Conservation (phyloP, 2,329 filamentous ascomycete genomes). For the Furcasterigmium furcatum region DNA sequence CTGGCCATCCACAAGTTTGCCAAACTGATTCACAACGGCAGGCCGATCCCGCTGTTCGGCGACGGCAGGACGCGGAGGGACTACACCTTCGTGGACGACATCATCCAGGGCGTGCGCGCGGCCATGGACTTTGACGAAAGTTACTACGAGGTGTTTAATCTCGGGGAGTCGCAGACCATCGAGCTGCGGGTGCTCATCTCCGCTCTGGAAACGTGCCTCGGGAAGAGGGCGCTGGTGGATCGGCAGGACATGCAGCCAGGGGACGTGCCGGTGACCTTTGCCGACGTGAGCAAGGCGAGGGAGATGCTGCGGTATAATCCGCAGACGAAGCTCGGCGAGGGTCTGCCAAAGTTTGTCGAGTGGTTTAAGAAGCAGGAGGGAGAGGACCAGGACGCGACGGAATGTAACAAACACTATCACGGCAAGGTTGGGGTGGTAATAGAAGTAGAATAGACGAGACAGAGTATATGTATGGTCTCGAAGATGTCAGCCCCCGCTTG, state of each 20-base stretch:
- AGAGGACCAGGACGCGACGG: not conserved
- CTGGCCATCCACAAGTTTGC: constrained; percentile 19
- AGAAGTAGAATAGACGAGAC: not conserved
- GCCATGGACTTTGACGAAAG: constrained; percentile 14
- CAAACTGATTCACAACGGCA: constrained; percentile 15
- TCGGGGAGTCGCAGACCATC: constrained; percentile 17
- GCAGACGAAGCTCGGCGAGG: constrained; percentile 12
- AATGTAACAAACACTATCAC: not conserved
- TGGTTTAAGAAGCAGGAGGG: constrained; percentile 12
- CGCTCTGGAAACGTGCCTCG: constrained; percentile 15
- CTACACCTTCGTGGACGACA: constrained; percentile 19
- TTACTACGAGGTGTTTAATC: constrained; percentile 17
- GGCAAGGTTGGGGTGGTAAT: not conserved
- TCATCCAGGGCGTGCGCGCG: constrained; percentile 15
- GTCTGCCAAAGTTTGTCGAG: constrained; percentile 15
- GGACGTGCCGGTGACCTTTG: constrained; percentile 17
- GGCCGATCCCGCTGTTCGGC: constrained; percentile 18
- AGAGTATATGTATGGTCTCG: not conserved
- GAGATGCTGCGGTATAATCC: constrained; percentile 15
- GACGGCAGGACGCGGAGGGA: constrained; percentile 18
- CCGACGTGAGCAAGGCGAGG: constrained; percentile 16
- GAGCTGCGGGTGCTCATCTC: constrained; percentile 14
- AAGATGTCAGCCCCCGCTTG: not conserved
- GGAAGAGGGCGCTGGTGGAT: constrained; percentile 13
- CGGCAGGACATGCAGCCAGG: constrained; percentile 14